Conservation (phyloP, 139 green algal species). For the Penium margaritaceum region DNA sequence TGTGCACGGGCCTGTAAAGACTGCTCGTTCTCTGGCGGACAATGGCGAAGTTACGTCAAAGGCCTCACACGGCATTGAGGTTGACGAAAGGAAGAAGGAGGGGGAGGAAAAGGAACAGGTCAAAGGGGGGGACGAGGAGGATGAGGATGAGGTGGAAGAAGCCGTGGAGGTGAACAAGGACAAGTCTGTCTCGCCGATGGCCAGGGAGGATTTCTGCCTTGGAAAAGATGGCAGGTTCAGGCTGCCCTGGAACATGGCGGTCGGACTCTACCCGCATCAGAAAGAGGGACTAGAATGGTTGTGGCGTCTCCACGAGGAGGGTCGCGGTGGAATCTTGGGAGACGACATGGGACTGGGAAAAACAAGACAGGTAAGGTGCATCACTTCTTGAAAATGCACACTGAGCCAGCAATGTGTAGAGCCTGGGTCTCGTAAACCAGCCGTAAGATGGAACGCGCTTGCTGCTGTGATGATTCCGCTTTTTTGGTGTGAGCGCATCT, state of each 20-base stretch:
- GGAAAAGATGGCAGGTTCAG: conserved; percentile 9
- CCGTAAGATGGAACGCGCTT: no score
- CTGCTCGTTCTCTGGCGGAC: no score
- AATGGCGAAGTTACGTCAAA: no score
- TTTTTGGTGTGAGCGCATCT: neutral
- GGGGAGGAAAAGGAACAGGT: no score
- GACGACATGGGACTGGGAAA: conserved; percentile 36
- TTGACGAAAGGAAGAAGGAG: no score
- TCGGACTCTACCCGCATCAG: conserved; percentile 40
- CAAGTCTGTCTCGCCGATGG: neutral
- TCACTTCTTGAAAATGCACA: neutral
- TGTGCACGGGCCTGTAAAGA: no score
- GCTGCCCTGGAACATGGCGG: neutral
- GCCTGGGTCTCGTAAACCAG: no score
- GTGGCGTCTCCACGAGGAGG: conserved; percentile 37
- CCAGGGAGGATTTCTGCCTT: neutral
- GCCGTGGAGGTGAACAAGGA: neutral
- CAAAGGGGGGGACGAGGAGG: no score
- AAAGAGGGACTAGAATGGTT: conserved; percentile 36
- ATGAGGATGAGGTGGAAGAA: conserved; percentile 2
- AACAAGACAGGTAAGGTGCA: neutral
- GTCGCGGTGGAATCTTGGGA: conserved; percentile 38
- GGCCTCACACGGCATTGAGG: no score
- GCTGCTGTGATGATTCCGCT: neutral
- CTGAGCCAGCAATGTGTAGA: no score